phyloP scores from a whole-genome alignment of 2,329 filamentous ascomycete species.

The Elsinoe fawcettii region DNA sequence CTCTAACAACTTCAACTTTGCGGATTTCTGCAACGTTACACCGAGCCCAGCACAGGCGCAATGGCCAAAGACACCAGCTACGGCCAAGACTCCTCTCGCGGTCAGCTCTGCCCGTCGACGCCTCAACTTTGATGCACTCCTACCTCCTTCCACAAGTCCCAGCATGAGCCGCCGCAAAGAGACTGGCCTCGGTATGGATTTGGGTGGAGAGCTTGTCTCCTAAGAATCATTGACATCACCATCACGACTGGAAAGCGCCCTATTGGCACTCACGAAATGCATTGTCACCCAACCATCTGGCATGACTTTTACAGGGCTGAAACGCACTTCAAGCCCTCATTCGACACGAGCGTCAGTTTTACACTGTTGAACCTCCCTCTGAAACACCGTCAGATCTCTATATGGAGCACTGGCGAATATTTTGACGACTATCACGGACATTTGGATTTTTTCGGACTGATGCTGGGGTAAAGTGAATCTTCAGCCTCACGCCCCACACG shows the following conservation, averaged over 20 bases:
- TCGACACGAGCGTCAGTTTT: neutral
- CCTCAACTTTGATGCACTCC: constrained; percentile 74
- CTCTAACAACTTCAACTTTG: constrained; percentile 80
- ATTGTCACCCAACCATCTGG: neutral
- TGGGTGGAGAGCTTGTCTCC: constrained; percentile 54
- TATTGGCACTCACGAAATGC: neutral
- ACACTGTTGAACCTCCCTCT: neutral
- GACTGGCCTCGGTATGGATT: constrained; percentile 54
- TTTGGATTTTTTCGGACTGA: constrained; percentile 7
- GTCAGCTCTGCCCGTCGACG: constrained; percentile 63
- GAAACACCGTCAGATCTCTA: neutral
- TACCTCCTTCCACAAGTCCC: constrained; percentile 46
- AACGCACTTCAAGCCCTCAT: neutral
- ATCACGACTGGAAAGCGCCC: neutral
- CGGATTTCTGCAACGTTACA: constrained; percentile 95
- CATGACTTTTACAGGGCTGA: neutral
- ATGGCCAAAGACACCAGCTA: constrained; percentile 58
- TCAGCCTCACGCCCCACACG: neutral
- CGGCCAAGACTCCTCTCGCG: constrained; percentile 60
- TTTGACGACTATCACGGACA: constrained; percentile 8
- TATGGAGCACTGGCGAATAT: neutral
- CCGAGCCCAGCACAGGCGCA: constrained; percentile 85
- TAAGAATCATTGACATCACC: neutral
- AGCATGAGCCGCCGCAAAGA: constrained; percentile 34
- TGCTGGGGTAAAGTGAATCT: constrained; percentile 3